Percentiles rank a stretch among this genome's conserved stretches.
phyloP scores from a whole-genome alignment of 2,329 filamentous ascomycete genomes.

The Periconia digitata region DNA sequence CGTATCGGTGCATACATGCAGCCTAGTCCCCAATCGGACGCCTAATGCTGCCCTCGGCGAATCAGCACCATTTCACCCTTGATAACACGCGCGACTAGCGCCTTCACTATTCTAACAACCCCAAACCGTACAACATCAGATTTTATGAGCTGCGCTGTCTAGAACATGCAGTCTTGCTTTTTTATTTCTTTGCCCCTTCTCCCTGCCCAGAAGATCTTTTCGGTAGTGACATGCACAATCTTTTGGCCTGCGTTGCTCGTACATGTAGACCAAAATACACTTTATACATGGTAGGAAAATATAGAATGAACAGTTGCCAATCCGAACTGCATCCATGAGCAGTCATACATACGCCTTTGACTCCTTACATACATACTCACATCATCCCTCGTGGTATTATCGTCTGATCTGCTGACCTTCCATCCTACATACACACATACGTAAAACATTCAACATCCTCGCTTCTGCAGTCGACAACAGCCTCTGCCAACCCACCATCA shows the following conservation, averaged over 20 bases:
- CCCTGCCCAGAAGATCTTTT: no score
- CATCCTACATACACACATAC: no score
- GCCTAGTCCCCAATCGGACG: conserved; percentile 23
- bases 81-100: conserved; percentile 6
- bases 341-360: no score
- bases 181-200: not conserved
- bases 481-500: not conserved
- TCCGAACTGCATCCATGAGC: no score
- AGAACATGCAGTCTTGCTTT: not conserved
- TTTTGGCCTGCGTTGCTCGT: no score
- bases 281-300: no score
- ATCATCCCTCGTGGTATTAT: not conserved
- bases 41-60: conserved; percentile 12
- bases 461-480: not conserved
- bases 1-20: conserved; percentile 10
- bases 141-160: not conserved
- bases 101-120: not conserved
- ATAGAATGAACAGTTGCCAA: no score
- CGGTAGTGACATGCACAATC: no score
- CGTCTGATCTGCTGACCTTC: not conserved
- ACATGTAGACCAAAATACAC: no score
- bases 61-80: conserved; percentile 28
- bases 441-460: not conserved
- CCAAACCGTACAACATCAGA: no score
- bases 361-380: no score